These are phyloP conservation scores for Pseudodiploospora longispora DNA, from an alignment of 2,329 filamentous ascomycete genomes.

Conservation along the genomic window DNA sequence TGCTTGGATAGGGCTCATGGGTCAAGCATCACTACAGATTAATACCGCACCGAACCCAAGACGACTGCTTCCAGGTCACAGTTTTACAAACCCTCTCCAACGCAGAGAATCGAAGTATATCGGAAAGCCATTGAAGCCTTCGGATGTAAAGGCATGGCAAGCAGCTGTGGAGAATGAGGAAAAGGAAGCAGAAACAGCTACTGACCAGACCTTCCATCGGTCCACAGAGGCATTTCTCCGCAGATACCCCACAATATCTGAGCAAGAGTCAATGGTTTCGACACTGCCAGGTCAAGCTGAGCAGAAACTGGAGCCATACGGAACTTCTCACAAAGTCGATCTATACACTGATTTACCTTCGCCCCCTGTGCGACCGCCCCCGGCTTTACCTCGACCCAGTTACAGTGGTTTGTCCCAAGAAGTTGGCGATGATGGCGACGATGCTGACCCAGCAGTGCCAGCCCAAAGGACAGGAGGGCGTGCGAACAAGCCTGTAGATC, in stretches of 20 bases:
- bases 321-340: slow-evolving; percentile 25
- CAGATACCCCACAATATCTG: slow-evolving; percentile 65
- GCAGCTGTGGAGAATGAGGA: slow-evolving; percentile 62
- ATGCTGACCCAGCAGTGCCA: slow-evolving; percentile 23
- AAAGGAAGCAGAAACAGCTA: slow-evolving; percentile 28
- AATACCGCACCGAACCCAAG: slow-evolving; percentile 18
- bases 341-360: slow-evolving; percentile 41
- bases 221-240: slow-evolving; percentile 79
- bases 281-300: slow-evolving; percentile 15
- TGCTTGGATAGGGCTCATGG: slow-evolving; percentile 80
- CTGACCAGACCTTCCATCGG: slow-evolving; percentile 50
- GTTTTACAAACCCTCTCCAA: neutral
- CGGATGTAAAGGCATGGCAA: slow-evolving; percentile 76
- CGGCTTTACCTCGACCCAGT: slow-evolving; percentile 59
- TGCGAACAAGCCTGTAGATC: slow-evolving; percentile 31
- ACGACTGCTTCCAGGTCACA: slow-evolving; percentile 1
- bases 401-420: slow-evolving; percentile 64
- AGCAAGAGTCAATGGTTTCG: slow-evolving; percentile 52
- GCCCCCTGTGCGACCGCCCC: slow-evolving; percentile 59
- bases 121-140: slow-evolving; percentile 63
- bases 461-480: slow-evolving; percentile 28
- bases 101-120: slow-evolving; percentile 33
- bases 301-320: slow-evolving; percentile 18
- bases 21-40: slow-evolving; percentile 51
- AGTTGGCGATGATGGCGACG: slow-evolving; percentile 29